Base-by-base conservation (phyloP, 2,329 filamentous ascomycete genomes). In the Xylariaceae sp. region DNA sequence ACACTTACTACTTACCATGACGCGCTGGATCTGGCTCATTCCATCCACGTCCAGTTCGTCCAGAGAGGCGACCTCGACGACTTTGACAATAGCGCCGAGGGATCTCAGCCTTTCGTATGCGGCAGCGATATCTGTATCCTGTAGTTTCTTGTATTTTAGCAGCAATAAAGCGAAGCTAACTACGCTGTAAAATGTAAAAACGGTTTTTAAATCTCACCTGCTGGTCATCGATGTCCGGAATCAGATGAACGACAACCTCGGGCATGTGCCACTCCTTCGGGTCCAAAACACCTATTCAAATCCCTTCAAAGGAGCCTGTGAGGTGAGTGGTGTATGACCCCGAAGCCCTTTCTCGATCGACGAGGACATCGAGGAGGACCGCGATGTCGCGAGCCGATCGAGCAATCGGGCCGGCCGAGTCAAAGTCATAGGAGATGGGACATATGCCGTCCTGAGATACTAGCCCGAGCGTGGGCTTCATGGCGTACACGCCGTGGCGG, bases 1-100 rank as follows among this genome's bases (percentile, higher is more conserved):
- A n/a, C n/a, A n/a, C n/a, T n/a, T n/a, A n/a, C n/a, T n/a, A n/a
- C 31, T 12, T 32, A 32, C 31, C 31, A 32, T 32, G 7, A 32
- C 16, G 7, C 28, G 28, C 5, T 5, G 5, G 9, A 30, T 13
- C 14, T 30, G 28, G 14, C 28, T 30, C 28, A 16, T 5, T n/a
- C 28, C 28, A 30, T 30, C 12, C 7, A 12, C 28, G 7, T 30
- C 14, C 5, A 30, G 28, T 5, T 12, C 28, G 7, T 30, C 28
- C 9, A 30, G 12, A n/a, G 28, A 16, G 7, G 28, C 12, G 7
- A 30, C 7, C 12, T 16, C 14, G 9, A 30, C 28, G 14, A 11
- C 28, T 16, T 30, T 30, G 5, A 30, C 28, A 7, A 5, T 13
- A n/a, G 14, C 28, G 14, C 28, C 28, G 8, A 12, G 5, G 8